phyloP scores from a whole-genome alignment of 2,329 filamentous ascomycete genomes.

The Trichoderma aggressivum region DNA sequence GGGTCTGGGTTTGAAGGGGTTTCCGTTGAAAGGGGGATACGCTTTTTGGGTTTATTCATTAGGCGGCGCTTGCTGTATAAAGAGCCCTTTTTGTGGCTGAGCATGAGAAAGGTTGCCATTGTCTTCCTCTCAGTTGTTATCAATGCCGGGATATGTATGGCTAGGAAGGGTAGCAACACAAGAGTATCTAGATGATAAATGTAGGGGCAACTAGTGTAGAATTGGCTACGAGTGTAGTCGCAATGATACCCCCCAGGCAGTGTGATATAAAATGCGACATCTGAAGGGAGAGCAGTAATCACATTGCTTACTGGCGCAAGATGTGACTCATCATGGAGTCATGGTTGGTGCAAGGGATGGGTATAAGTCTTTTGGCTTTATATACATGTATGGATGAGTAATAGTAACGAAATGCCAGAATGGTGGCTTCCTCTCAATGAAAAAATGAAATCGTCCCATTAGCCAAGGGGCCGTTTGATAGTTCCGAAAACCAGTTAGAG shows the following conservation, averaged over 20 bases:
- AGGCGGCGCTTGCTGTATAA: constrained; percentile 12
- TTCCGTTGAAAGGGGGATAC: neutral
- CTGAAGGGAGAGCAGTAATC: neutral
- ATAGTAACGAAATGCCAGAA: neutral
- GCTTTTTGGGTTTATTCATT: neutral
- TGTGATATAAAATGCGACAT: neutral
- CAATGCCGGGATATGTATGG: constrained; percentile 29
- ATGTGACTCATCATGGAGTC: neutral
- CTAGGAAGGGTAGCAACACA: constrained; percentile 18
- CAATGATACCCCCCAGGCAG: constrained; percentile 11
- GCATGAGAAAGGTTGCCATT: neutral
- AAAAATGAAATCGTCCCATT: neutral
- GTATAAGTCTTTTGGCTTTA: constrained; percentile 8
- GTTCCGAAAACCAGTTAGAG: neutral
- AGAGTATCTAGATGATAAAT: constrained; percentile 8
- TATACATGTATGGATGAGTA: constrained; percentile 1
- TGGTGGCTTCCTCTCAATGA: neutral
- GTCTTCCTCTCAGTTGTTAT: neutral
- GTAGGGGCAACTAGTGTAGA: neutral
- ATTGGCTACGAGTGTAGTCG: neutral
- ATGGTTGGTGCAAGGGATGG: neutral
- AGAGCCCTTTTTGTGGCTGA: neutral
- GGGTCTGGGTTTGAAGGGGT: neutral
- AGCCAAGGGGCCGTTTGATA: neutral
- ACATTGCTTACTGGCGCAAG: neutral